A percentile compares a stretch with the other conserved stretches of the same genome.
Evolutionary conservation across 2,329 filamentous ascomycete genomes (phyloP).

Genomic region (Incumbomyces delicatus): DNA sequence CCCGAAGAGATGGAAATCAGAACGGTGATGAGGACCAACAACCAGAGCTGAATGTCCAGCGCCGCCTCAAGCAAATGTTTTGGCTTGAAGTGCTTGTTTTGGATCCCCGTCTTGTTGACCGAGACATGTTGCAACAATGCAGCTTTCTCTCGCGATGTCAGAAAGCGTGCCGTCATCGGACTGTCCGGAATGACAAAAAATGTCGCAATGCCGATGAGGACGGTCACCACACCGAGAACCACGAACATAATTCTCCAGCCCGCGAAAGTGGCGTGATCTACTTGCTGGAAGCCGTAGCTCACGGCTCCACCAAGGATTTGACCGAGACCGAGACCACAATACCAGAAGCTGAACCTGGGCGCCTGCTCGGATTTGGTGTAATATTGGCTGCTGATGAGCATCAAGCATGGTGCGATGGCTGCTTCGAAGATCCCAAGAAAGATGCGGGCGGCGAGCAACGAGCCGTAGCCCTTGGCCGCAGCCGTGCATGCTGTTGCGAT

Average conservation of each 20-base stretch:
- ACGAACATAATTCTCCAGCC: constrained; percentile 45
- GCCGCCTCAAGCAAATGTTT: constrained; percentile 38
- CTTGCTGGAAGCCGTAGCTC: constrained; percentile 47
- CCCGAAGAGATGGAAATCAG: constrained; percentile 30
- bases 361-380: constrained; percentile 50
- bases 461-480: constrained; percentile 44
- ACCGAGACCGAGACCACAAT: constrained; percentile 49
- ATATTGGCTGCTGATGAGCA: constrained; percentile 52
- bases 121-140: constrained; percentile 14
- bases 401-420: constrained; percentile 49
- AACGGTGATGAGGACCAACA: constrained; percentile 27
- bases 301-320: constrained; percentile 42
- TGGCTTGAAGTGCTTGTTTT: constrained; percentile 42
- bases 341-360: constrained; percentile 53
- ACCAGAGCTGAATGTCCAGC: constrained; percentile 34
- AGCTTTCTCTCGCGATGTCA: constrained; percentile 14
- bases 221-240: constrained; percentile 38
- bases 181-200: constrained; percentile 41
- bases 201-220: constrained; percentile 33
- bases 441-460: constrained; percentile 46
- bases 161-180: constrained; percentile 34
- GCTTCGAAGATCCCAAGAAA: constrained; percentile 54
- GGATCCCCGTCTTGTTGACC: constrained; percentile 35
- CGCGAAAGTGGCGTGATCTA: constrained; percentile 28
- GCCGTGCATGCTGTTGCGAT: constrained; percentile 29